A percentile compares a stretch with the other conserved stretches of the same genome.
Conservation (phyloP, 1,284 basidiomycete species). For the Cryptococcus sp. region DNA sequence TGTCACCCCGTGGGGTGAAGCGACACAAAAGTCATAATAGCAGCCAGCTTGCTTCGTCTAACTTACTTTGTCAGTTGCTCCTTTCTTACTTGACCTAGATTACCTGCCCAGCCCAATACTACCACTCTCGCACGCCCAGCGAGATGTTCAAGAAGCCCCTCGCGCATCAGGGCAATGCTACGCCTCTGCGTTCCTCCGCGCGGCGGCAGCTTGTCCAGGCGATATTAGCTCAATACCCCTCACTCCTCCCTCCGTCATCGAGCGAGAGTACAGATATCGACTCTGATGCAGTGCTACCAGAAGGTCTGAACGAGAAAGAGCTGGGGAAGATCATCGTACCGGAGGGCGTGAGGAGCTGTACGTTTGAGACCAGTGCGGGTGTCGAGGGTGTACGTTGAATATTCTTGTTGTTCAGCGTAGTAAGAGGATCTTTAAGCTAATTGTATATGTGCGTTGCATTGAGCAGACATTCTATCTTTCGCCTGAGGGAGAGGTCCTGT, state of each 20-base stretch:
- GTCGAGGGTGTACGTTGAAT: slow-evolving; percentile 45
- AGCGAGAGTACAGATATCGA: slow-evolving; percentile 8
- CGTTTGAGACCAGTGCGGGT: slow-evolving; percentile 48
- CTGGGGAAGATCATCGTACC: slow-evolving; percentile 46
- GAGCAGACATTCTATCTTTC: slow-evolving; percentile 42
- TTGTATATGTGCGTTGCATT: not conserved
- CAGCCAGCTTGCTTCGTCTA: not conserved
- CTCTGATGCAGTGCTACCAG: slow-evolving; percentile 12
- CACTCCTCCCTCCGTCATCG: slow-evolving; percentile 4
- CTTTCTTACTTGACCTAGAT: not conserved
- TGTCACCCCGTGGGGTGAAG: too few species aligned
- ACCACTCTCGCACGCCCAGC: not conserved
- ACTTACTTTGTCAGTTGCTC: not conserved
- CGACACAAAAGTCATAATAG: too few species aligned
- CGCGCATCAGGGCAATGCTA: slow-evolving; percentile 50
- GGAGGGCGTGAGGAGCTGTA: slow-evolving; percentile 42
- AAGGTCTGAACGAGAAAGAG: slow-evolving; percentile 34
- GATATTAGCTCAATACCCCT: slow-evolving; percentile 42
- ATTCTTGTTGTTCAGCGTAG: too few species aligned
- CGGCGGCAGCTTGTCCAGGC: slow-evolving; percentile 43
- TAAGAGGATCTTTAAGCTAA: not conserved
- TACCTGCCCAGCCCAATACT: not conserved
- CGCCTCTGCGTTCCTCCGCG: slow-evolving; percentile 50
- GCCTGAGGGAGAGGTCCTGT: slow-evolving; percentile 72
- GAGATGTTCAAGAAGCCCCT: slow-evolving; percentile 54